Evolutionary conservation across 23 red algal genomes (phyloP).

Genomic region (Pyropia haitanensis): DNA sequence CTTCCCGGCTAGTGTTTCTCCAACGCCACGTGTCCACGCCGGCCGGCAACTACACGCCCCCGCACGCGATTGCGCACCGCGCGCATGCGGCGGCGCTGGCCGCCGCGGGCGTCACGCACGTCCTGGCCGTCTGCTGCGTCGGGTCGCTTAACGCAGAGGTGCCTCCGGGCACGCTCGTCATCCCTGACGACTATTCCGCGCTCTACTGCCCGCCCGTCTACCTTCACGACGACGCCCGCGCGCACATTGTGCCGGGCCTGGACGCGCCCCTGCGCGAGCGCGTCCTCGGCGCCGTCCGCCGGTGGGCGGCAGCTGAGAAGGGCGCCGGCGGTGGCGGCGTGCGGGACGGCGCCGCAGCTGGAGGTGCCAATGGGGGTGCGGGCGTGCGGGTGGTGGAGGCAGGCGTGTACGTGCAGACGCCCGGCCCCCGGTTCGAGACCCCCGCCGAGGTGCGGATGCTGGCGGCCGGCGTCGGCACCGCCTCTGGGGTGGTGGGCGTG

Average conservation of each 20-base stretch:
- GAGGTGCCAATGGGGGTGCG: too few species aligned
- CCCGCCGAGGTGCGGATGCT: constrained; percentile 79
- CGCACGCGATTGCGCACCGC: constrained; percentile 71
- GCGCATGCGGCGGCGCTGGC: constrained; percentile 64
- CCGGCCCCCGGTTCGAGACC: constrained; percentile 95
- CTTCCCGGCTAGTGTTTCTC: constrained; percentile 43
- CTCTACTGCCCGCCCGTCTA: constrained; percentile 40
- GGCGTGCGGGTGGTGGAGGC: background rate
- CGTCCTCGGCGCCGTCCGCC: constrained; percentile 19
- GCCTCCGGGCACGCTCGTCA: constrained; percentile 49
- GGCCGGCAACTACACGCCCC: constrained; percentile 56
- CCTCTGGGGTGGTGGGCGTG: constrained; percentile 37
- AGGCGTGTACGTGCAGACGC: constrained; percentile 76
- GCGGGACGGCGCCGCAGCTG: background rate
- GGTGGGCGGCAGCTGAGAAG: too few species aligned
- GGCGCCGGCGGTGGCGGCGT: too few species aligned
- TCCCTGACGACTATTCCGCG: constrained; percentile 83
- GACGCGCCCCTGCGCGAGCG: constrained; percentile 25
- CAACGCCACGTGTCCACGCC: constrained; percentile 93
- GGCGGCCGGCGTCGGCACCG: background rate
- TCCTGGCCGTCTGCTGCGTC: constrained; percentile 81
- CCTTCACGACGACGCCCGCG: constrained; percentile 71
- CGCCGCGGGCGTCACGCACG: constrained; percentile 17
- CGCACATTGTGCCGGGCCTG: constrained; percentile 75
- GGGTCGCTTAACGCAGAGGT: constrained; percentile 58